Evolutionary conservation across 1,284 basidiomycete genomes (phyloP).

Genomic region (Xerocomus amazonicus): DNA sequence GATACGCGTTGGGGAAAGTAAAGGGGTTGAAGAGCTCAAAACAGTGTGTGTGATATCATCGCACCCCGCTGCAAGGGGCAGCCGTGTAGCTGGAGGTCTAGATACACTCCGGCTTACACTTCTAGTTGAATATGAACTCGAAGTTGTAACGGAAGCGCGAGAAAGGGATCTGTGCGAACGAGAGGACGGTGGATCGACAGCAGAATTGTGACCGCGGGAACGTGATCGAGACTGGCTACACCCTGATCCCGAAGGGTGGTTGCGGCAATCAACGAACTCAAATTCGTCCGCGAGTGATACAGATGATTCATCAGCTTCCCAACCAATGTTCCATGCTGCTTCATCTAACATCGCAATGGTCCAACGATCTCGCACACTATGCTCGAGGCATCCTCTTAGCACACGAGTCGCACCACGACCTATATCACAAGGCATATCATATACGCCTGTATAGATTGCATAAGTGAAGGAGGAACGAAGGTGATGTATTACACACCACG

Average conservation of each 20-base stretch:
- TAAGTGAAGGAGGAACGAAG: conserved; percentile 2
- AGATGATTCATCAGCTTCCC: conserved; percentile 43
- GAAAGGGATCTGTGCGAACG: conserved; percentile 41
- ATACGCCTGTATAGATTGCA: conserved; percentile 44
- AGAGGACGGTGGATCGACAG: conserved; percentile 6
- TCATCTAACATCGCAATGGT: conserved; percentile 71
- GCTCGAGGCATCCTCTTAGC: conserved; percentile 72
- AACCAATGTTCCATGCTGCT: conserved; percentile 78
- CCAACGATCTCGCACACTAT: conserved; percentile 61
- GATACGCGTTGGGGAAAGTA: conserved; percentile 24
- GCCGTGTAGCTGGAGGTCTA: conserved; percentile 16
- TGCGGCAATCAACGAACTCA: conserved; percentile 24
- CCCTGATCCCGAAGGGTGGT: conserved; percentile 8
- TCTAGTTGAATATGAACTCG: conserved; percentile 34
- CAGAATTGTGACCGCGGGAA: conserved; percentile 10
- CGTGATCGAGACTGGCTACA: conserved; percentile 17
- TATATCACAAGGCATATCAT: conserved; percentile 54
- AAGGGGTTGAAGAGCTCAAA: conserved; percentile 20
- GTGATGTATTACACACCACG: conserved; percentile 53
- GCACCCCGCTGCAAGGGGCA: conserved; percentile 21
- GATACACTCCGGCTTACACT: conserved; percentile 32
- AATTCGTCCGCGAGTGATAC: conserved; percentile 28
- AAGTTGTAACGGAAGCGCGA: conserved; percentile 37
- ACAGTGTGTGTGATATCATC: conserved; percentile 15
- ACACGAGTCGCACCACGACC: conserved; percentile 71